Base-by-base conservation (phyloP, 805 yeast genomes). In the Teunomyces lycoperdinae region DNA sequence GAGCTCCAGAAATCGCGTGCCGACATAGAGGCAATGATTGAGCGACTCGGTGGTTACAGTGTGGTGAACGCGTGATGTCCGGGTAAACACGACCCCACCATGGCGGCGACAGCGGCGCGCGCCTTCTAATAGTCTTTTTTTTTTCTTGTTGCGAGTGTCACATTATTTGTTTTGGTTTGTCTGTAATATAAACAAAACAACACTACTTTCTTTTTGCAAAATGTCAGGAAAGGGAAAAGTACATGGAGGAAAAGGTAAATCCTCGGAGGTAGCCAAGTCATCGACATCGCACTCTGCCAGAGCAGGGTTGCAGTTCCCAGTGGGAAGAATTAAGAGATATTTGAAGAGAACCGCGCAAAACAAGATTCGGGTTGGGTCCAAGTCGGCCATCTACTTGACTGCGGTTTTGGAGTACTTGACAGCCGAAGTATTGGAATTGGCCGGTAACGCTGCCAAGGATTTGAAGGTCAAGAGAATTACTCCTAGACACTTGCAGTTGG, bases 291-390 rank as follows among this genome's bases (percentile, higher is more conserved):
- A 91, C 59, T 88, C 96, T 5, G 96, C 96, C 8, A 84, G 95
- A 69, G 97, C 97, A 26, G 97, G 97, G 24, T 76, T 90, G 67
- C 94, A 87, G 68, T 94, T 94, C 76, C 99, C 99, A 44, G 98
- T 95, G 33, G 99, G 99, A 51, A 89, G 99, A 85, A 90, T 94
- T 60, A 92, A 94, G 81, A 84, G 99, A 77, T 92, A 90, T 68
- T 78, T 94, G 70, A 92, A 91, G 77, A 85, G 79, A 69, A 88
- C 86, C 55, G 96, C 96, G 16, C 94, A 89, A 66, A 89, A 88
- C 71, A 80, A 79, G 58, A 72, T 80, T 55, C 70, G 96, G 68
- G 95, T 89, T 43, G 96, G 96, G 50, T 87, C 68, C 71, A 85
- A 72, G 71, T 78, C 97, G 38, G 98, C 99, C 43, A 92, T 62